Evolutionary conservation across 1,284 basidiomycete genomes (phyloP).

Genomic region (Meripilus lineatus): DNA sequence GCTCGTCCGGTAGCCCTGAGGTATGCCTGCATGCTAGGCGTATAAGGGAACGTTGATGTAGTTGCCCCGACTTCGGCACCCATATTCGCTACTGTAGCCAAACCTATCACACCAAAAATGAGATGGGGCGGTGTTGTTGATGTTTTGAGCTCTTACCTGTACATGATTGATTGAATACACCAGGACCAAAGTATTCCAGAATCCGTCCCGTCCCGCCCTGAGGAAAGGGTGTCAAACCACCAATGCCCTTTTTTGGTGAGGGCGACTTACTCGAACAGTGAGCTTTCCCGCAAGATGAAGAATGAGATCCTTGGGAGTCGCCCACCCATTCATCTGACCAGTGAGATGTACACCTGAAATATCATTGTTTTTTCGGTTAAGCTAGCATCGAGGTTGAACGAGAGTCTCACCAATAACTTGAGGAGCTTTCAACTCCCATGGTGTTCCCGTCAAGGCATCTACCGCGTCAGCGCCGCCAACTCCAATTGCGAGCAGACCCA

Average conservation of each 20-base stretch:
- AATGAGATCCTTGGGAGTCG: constrained; percentile 96
- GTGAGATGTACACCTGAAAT: constrained; percentile 76
- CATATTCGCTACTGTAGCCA: constrained; percentile 98
- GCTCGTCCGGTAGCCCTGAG: constrained; percentile 86
- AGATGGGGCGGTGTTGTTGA: background rate
- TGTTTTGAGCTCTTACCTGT: constrained; percentile 61
- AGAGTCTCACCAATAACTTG: constrained; percentile 67
- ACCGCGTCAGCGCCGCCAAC: constrained; percentile 99
- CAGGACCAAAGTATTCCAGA: constrained; percentile 97
- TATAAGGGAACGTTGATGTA: constrained; percentile 97
- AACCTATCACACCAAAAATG: constrained; percentile 45
- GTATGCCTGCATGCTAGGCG: constrained; percentile 85
- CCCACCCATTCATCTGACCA: constrained; percentile 88
- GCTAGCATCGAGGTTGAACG: background rate
- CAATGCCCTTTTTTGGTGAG: background rate
- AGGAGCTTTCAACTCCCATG: constrained; percentile 98
- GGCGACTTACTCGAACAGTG: constrained; percentile 75
- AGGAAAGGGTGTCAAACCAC: constrained; percentile 1
- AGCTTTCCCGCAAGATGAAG: constrained; percentile 92
- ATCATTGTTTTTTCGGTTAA: constrained; percentile 4
- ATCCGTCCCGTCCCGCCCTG: constrained; percentile 95
- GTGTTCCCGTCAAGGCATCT: constrained; percentile 96
- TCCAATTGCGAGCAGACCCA: constrained; percentile 97
- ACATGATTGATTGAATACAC: constrained; percentile 87
- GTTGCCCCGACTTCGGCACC: constrained; percentile 99